Evolutionary conservation across 106 monocot species (phyloP), one percentile per base, ranked within the genome.

Genomic region (Apostasia shenzhenica): DNA sequence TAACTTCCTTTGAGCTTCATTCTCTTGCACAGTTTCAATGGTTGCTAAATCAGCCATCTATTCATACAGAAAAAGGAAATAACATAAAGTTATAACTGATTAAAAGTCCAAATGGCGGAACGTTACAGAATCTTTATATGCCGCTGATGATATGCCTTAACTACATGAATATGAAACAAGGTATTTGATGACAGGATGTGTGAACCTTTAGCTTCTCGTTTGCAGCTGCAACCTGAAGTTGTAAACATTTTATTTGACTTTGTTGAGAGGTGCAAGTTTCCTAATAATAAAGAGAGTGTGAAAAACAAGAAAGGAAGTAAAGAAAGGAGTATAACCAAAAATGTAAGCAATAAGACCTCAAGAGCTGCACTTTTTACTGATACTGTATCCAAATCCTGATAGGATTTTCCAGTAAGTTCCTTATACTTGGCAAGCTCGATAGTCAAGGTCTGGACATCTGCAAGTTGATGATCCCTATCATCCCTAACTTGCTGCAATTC

Each of bases 401-500:
- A 41, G 51, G 61, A 57, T 51, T 69, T 68, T 48, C 70, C 69
- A 1, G 73, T 74, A 14, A 73, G 47, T 47, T 79, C 79, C 59
- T 68, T 73, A 12, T 57, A 74, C 10, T 70, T 69, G 14, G 68
- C 59, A 54, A 79, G 69, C 48, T 79, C 73, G 64, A 57, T 62
- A 52, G 9, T 73, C 76, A 88, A 83, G 57, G 61, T 74, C 41
- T 90, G 79, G 6, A 89, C 70, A 41, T 83, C 65, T 38, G 72
- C 55, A 12, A 85, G 61, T 52, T 83, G 76, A 6, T 74, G 53
- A 70, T 99, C 89, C 77, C 90, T 83, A 55, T 92, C 97, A 51
- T 79, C 85, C 73, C 81, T 90, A 40, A 87, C 79, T 75, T 81
- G 81, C n/a, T 85, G 78, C 75, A 92, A 42, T 67, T 99, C 92